phyloP scores from a whole-genome alignment of 2,329 filamentous ascomycete genomes.

The Colletotrichum sp. region DNA sequence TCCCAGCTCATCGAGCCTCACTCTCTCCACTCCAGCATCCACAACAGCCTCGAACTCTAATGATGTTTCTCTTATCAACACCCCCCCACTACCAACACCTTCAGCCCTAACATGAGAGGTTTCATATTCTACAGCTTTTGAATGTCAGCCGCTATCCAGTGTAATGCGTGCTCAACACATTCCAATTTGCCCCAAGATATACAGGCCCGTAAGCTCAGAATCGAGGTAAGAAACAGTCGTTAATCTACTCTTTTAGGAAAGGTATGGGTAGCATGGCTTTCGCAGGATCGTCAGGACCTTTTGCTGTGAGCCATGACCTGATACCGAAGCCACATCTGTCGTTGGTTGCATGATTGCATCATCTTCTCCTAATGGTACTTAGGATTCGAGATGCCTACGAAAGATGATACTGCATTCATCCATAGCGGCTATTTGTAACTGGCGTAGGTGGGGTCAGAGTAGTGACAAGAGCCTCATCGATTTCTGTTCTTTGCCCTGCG shows the following conservation, averaged over 20 bases:
- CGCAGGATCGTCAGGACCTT: neutral
- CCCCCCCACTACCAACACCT: neutral
- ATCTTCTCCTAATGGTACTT: neutral
- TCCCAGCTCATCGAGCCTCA: neutral
- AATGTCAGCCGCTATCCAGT: neutral
- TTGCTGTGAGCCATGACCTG: neutral
- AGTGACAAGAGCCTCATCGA: neutral
- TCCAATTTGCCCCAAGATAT: neutral
- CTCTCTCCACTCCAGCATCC: neutral
- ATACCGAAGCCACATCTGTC: neutral
- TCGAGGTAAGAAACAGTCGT: neutral
- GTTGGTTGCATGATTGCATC: neutral
- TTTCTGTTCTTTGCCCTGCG: neutral
- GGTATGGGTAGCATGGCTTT: neutral
- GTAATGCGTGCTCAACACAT: neutral
- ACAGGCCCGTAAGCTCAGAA: rapidly evolving
- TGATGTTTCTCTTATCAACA: neutral
- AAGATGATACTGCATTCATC: neutral
- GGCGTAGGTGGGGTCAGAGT: neutral
- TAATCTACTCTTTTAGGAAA: neutral
- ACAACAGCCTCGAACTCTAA: neutral
- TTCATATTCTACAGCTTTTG: neutral
- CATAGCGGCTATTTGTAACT: neutral
- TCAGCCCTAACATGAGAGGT: neutral
- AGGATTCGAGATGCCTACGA: neutral